phyloP scores from a whole-genome alignment of 2,329 filamentous ascomycete species.

The Catunica adiposa region DNA sequence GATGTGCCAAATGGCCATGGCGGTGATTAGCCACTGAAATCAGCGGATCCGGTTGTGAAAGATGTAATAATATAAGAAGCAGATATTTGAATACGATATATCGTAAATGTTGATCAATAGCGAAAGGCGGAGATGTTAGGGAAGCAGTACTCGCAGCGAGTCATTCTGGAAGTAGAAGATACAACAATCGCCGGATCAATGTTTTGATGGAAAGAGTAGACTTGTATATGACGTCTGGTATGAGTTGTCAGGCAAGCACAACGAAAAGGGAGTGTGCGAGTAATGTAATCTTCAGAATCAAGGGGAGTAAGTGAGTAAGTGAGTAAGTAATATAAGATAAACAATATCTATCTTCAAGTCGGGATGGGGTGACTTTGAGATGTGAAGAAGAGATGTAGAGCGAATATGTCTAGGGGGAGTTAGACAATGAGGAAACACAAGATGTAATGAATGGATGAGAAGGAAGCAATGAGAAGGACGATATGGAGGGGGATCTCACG shows the following conservation, averaged over 20 bases:
- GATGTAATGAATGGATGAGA: background rate
- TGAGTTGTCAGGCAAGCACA: background rate
- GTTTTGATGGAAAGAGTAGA: background rate
- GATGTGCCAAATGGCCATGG: conserved; percentile 16
- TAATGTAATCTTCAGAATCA: background rate
- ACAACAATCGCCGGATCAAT: background rate
- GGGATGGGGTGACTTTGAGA: background rate
- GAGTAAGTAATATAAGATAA: background rate
- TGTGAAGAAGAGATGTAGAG: background rate
- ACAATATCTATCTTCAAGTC: background rate
- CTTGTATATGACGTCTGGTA: background rate
- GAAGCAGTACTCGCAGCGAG: background rate
- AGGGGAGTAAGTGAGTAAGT: background rate
- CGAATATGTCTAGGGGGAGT: background rate
- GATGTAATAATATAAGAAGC: background rate
- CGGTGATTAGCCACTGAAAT: background rate
- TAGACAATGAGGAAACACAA: background rate
- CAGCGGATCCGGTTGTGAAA: background rate
- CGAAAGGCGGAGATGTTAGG: background rate
- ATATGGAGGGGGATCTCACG: background rate
- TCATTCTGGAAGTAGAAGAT: background rate
- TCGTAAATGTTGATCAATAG: background rate
- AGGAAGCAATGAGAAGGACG: background rate
- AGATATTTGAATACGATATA: background rate
- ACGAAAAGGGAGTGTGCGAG: background rate